Base-by-base conservation (phyloP, 2,329 filamentous ascomycete genomes). In the Aspergillus sp. region DNA sequence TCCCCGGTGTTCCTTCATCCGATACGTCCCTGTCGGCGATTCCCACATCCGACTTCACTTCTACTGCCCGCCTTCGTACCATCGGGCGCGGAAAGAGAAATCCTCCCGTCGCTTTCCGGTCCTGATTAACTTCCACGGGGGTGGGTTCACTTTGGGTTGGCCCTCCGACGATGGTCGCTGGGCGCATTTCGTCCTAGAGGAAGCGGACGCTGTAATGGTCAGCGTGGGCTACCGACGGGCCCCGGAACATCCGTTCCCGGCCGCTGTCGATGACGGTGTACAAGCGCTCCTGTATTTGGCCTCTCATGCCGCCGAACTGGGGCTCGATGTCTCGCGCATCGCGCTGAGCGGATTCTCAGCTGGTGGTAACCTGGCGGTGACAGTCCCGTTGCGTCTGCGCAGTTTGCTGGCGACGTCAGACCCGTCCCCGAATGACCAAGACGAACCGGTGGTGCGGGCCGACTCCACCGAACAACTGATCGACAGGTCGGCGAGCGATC, bases 101-200 rank as follows among this genome's bases (percentile, higher is more conserved):
- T 22, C 40, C 6, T 10, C 17, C 19, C 72, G 74, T 60, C 73
- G 70, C 24, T 83, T 79, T 51, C 82, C 83, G 0, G 79, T 83
- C 3, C 76, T 84, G 2, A 77, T 86, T 59, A 85, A 85, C 61
- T 85, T 85, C 59, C 83, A 86, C 56, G 83, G 83, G 14, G 83
- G 83, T 41, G 83, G 83, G 1, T 86, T 86, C 65, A 82, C 80
- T 0, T 66, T 86, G 5, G 83, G 83, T 4, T 76, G 73, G 4
- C 77, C 82, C 7, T 80, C 78, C 14, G 84, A 87, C 61, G 83
- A 87, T 68, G 76, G 77, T 42, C 76, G 82, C 51, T 86, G 83
- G 83, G 79, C 79, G 40, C 73, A 74, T 20, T 75, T 76, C 6
- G 79, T 85, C 2, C 73, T 84, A n/a, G 63, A 79, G 2, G 71